Conservation (phyloP, 2,329 filamentous ascomycete species). For the Fusarium metavorans region DNA sequence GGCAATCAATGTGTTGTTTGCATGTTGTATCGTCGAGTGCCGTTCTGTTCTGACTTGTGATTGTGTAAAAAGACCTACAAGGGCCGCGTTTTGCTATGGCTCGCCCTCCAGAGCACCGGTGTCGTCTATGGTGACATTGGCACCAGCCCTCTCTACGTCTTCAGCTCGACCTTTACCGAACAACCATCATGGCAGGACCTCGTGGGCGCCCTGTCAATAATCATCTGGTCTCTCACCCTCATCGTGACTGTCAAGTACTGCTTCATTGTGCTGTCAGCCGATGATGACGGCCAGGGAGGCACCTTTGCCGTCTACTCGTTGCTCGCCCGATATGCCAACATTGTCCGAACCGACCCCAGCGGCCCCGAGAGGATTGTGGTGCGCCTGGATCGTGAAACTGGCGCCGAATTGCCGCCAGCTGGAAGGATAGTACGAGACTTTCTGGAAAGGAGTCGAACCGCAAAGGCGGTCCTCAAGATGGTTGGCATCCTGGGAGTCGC, state of each 20-base stretch:
- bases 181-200: conserved; percentile 69
- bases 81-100: conserved; percentile 52
- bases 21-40: not conserved
- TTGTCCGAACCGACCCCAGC: conserved; percentile 69
- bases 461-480: conserved; percentile 67
- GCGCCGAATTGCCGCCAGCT: conserved; percentile 64
- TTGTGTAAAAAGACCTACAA: conserved; percentile 41
- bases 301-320: conserved; percentile 77
- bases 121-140: conserved; percentile 80
- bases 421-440: conserved; percentile 65
- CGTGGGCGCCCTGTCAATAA: conserved; percentile 73
- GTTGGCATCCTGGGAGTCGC: conserved; percentile 75
- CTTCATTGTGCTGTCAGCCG: conserved; percentile 73
- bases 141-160: conserved; percentile 76
- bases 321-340: conserved; percentile 70
- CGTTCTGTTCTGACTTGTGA: conserved; percentile 15
- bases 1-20: conserved; percentile 1
- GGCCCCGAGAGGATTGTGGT: conserved; percentile 61
- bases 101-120: conserved; percentile 74
- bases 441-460: conserved; percentile 67
- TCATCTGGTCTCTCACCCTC: conserved; percentile 76
- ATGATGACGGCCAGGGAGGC: conserved; percentile 78
- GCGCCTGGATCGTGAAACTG: conserved; percentile 69
- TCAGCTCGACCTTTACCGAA: conserved; percentile 72
- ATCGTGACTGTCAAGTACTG: conserved; percentile 79